Base-by-base conservation (phyloP, 2,329 filamentous ascomycete genomes). In the Penicillium corylophilum region DNA sequence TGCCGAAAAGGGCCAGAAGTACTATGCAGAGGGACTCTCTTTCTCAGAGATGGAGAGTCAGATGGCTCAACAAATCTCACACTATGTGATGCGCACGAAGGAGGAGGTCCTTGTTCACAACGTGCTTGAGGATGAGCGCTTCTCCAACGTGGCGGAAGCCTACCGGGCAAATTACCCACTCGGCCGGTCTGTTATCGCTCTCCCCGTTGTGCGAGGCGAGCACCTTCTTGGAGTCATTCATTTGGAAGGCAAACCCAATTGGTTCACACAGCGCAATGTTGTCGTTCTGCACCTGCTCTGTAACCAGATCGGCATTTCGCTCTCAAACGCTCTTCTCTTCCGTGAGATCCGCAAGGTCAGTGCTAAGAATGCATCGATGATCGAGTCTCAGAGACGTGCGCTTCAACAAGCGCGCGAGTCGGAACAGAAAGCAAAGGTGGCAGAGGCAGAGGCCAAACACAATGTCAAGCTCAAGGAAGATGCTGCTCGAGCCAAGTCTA, bases 401-500 rank as follows among this genome's bases (percentile, higher is more conserved):
- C 75, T 87, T 18, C 77, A 78, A 5, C 82, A 84, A 59, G 83
- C 84, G 29, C 77, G 82, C 39, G 81, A 83, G 46, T 79, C 83
- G 2, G 83, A 86, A 64, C 78, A 80, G 61, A 86, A 86, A 61
- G 83, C 84, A 2, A 86, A 86, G 65, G 76, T 79, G 54, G 84
- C 83, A 0, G 83, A 87, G 64, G 82, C 82, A 0, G 79, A 85
- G 62, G 84, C 84, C 1, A 81, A 84, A 59, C 79, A 82, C 56
- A 86, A 85, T 63, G 83, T 86, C 65, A 82, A 81, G 59, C 70
- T 86, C 36, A 86, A 86, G 59, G 84, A 87, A 65, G 84, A 87
- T 65, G 84, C 84, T 20, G 83, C 83, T 7, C 83, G 79, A 62
- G 83, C 82, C 1, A 99, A 99, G 75, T 97, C 94, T 0, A 79